Evolutionary conservation across 257 asterid species (phyloP), one percentile per base, ranked within the genome.

Genomic region (Verbascum thapsus): DNA sequence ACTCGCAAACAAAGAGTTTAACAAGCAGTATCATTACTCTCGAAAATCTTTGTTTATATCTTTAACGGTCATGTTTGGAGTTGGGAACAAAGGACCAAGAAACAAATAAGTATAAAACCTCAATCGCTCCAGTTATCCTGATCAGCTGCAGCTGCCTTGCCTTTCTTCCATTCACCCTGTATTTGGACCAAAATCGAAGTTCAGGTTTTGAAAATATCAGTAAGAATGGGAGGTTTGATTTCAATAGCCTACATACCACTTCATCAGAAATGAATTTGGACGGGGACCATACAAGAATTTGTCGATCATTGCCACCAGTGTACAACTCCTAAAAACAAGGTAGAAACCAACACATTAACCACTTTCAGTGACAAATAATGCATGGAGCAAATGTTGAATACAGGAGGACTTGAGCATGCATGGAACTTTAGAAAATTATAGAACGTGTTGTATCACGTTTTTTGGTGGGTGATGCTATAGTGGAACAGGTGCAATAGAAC

Each of bases 211-310:
- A 53, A 58, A 39, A 43, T 35, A 40, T 37, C 13, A 7, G 40
- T 26, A 40, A 22, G 48, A 37, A 5, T 42, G 4, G 53, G 37
- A 19, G 23, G 10, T 17, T 17, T 5, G 15, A 50, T 35, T 42
- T 42, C 43, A 35, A 20, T 54, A 55, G 45, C 60, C 3, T 80
- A n/a, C n/a, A n/a, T n/a, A 91, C 98, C 85, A 68, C 64, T 74
- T 88, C 96, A 59, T 50, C 82, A 23, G 76, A 54, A 47, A 63
- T 59, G 32, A 38, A 47, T 44, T 71, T 81, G 64, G 88, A 53
- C 13, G 98, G 96, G 56, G 98, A 84, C 98, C 98, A 91, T 9
- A 84, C 96, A 35, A 91, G 96, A 61, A 91, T 88, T 74, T 88
- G 86, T 69, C 95, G 67, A 66, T 88, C 98, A 71, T 75, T 88